A percentile compares a stretch with the other conserved stretches of the same genome.
These are phyloP conservation scores for Saccharomyces kudriavzevii DNA, from an alignment of 805 yeast species.

Conservation along the genomic window DNA sequence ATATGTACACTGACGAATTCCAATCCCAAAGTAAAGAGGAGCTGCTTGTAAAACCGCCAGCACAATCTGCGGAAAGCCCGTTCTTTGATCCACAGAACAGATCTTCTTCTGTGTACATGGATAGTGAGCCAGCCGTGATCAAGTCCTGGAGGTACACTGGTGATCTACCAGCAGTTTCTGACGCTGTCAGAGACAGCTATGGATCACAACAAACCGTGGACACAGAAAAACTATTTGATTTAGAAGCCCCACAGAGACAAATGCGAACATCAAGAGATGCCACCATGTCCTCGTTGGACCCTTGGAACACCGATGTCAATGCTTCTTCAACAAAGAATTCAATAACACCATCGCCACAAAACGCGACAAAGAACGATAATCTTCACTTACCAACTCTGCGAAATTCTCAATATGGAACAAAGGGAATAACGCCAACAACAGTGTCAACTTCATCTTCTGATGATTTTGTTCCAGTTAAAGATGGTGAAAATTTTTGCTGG, in stretches of 20 bases:
- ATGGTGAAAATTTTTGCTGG: conserved; percentile 27
- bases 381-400: conserved; percentile 3
- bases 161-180: not conserved
- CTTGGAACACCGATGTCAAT: conserved; percentile 16
- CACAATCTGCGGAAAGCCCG: conserved; percentile 13
- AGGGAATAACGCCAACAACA: conserved; percentile 6
- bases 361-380: not conserved
- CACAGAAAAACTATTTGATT: conserved; percentile 1
- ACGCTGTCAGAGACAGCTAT: not conserved
- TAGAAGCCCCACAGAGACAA: not conserved
- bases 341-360: not conserved
- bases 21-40: conserved; percentile 36
- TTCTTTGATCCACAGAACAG: conserved; percentile 24
- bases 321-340: not conserved
- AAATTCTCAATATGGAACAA: conserved; percentile 2
- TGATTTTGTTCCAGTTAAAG: conserved; percentile 30
- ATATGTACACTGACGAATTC: conserved; percentile 34
- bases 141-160: conserved; percentile 52
- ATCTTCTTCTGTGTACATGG: conserved; percentile 29
- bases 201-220: not conserved
- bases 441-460: conserved; percentile 23
- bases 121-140: conserved; percentile 31
- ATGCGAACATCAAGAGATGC: not conserved
- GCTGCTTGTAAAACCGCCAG: conserved; percentile 20
- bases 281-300: conserved; percentile 5